Percentiles rank a stretch among this genome's conserved stretches.
phyloP scores from a whole-genome alignment of 495 filamentous ascomycete species.

The Podospora pseudopauciseta region DNA sequence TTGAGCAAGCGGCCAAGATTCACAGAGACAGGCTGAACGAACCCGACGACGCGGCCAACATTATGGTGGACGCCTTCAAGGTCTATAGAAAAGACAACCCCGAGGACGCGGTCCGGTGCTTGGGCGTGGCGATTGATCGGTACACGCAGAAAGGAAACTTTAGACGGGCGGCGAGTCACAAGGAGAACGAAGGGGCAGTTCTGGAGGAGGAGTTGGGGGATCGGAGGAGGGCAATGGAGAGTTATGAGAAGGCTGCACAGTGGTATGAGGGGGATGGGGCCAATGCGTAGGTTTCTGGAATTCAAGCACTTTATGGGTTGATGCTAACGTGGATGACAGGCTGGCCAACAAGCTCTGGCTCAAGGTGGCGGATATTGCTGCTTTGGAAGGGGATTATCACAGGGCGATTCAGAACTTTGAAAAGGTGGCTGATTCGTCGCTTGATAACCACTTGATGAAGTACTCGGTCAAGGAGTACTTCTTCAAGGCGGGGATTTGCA shows the following conservation, averaged over 20 bases:
- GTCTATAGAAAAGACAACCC: slow-evolving; percentile 78
- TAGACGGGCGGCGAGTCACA: slow-evolving; percentile 79
- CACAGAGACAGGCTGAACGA: slow-evolving; percentile 76
- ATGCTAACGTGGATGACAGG: slow-evolving; percentile 39
- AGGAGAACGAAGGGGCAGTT: slow-evolving; percentile 79
- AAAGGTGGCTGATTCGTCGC: slow-evolving; percentile 64
- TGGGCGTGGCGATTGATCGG: slow-evolving; percentile 70
- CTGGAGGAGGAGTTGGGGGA: slow-evolving; percentile 78
- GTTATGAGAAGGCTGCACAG: slow-evolving; percentile 74
- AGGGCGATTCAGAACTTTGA: slow-evolving; percentile 79
- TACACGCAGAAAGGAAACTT: slow-evolving; percentile 83
- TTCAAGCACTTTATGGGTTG: not conserved
- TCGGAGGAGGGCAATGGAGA: slow-evolving; percentile 67
- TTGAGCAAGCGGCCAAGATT: slow-evolving; percentile 73
- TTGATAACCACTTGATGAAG: slow-evolving; percentile 79
- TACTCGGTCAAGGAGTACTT: slow-evolving; percentile 93
- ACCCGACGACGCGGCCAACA: slow-evolving; percentile 83
- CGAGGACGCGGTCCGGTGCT: slow-evolving; percentile 69
- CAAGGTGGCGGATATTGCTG: slow-evolving; percentile 83
- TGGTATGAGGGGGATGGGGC: slow-evolving; percentile 88
- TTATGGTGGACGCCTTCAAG: slow-evolving; percentile 70
- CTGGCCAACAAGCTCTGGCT: slow-evolving; percentile 87
- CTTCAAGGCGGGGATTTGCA: slow-evolving; percentile 83
- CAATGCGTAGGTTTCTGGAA: slow-evolving; percentile 59
- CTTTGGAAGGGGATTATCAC: slow-evolving; percentile 74